Base-by-base conservation (phyloP, 441 rosid species). In the Populus hybrid region DNA sequence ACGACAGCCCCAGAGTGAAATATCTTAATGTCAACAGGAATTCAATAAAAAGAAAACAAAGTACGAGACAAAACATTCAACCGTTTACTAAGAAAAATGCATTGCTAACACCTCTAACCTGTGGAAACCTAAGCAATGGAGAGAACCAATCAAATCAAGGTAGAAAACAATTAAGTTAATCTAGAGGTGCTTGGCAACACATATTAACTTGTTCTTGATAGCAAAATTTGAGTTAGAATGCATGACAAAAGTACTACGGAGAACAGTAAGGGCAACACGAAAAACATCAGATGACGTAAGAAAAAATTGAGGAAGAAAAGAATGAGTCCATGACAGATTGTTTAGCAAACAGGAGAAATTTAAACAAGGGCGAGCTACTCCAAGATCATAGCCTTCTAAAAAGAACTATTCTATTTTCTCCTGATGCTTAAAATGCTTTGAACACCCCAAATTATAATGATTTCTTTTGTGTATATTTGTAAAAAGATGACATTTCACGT, bases 361-460 rank as follows among this genome's bases (percentile, higher is more conserved):
- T 61, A 26, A 16, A 40, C 67, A 46, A 30, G 64, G 65, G 38
- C 67, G 70, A 50, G 28, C 69, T 26, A n/a, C 10, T 10, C 30
- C 64, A 74, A 67, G 20, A 26, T 21, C 9, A 35, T 21, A 30
- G 78, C 69, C 78, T 78, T 59, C 34, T 46, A 46, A 67, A 79
- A 30, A 65, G 72, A 18, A 1, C 10, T 63, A 67, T 64, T 61
- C 10, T 63, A 73, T 34, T 73, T 30, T 46, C 77, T 40, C 75
- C 75, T 26, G 50, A 54, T 70, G 69, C 67, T 24, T 68, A 78
- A 63, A 73, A 18, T 54, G 23, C 28, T 70, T 74, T 71, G 18
- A 57, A 59, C 66, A 70, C 75, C 82, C 81, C 64, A 84, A 64
- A 83, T 46, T 23, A 42, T 35, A 70, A 81, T 73, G 61, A 69